phyloP scores from a whole-genome alignment of 2,329 filamentous ascomycete species.

The Huntiella abstrusa region DNA sequence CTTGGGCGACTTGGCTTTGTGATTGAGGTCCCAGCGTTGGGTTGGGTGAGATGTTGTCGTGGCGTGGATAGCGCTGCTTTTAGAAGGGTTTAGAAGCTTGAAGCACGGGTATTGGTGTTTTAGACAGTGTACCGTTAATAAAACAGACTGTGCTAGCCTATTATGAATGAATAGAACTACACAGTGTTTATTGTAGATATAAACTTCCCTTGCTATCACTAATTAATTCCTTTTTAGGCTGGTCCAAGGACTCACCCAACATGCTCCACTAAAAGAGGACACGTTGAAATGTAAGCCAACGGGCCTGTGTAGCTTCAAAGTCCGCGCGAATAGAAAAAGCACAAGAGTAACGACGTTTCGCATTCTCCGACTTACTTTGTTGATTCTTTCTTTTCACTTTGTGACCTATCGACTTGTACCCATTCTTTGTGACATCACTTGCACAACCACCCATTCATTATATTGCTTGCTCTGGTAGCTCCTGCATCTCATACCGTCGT shows the following conservation, averaged over 20 bases:
- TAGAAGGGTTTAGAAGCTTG: not conserved
- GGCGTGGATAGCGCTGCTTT: no score
- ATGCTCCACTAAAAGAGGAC: conserved; percentile 11
- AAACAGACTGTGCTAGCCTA: not conserved
- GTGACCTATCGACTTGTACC: conserved; percentile 16
- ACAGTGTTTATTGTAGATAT: not conserved
- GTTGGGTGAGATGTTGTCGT: no score
- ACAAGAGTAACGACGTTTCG: not conserved
- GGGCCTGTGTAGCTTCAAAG: not conserved
- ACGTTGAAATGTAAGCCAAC: conserved; percentile 10
- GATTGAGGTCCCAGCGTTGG: no score
- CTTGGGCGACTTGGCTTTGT: not conserved
- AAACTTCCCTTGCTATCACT: not conserved
- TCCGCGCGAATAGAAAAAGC: conserved; percentile 7
- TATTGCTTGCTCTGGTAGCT: not conserved
- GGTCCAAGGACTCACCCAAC: not conserved
- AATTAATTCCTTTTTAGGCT: not conserved
- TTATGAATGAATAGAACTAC: not conserved
- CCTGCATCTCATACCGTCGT: not conserved
- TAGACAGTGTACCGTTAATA: not conserved
- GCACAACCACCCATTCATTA: conserved; percentile 1
- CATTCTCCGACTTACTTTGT: not conserved
- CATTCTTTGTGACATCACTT: no score
- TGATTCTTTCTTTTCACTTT: conserved; percentile 3
- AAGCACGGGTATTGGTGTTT: not conserved